Evolutionary conservation across 441 rosid genomes (phyloP).

Genomic region (Biscutella laevigata): DNA sequence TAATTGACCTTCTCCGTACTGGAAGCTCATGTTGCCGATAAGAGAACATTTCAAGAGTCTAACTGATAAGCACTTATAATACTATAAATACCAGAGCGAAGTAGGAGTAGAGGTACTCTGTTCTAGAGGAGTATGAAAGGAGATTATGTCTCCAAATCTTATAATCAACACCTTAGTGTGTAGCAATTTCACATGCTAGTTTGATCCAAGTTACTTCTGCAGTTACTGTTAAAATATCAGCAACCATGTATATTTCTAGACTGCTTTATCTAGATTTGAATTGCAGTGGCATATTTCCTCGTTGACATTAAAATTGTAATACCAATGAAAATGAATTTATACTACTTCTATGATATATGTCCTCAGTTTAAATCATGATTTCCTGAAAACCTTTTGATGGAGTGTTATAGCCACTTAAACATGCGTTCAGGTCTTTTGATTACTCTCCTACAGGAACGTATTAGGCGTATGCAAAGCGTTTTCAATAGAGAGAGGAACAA

Average conservation of each 20-base stretch:
- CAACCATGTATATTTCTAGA: neutral
- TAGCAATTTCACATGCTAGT: neutral
- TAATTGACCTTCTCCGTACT: neutral
- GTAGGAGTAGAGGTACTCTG: no score
- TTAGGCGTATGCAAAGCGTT: slow-evolving; percentile 92
- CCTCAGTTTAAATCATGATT: neutral
- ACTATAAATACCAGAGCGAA: no score
- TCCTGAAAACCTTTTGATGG: neutral
- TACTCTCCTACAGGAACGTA: slow-evolving; percentile 56
- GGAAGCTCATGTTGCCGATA: neutral
- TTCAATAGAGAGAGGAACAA: slow-evolving; percentile 84
- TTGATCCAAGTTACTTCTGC: neutral
- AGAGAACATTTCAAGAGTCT: neutral
- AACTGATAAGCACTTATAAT: no score
- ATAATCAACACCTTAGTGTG: neutral
- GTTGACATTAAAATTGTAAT: neutral
- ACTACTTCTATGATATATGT: neutral
- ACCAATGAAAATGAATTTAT: neutral
- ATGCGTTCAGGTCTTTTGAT: neutral
- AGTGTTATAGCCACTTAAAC: neutral
- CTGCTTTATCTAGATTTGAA: neutral
- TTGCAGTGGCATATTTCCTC: neutral
- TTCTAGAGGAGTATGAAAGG: no score
- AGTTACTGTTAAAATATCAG: neutral
- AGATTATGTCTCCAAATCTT: no score